A percentile compares a stretch with the other conserved stretches of the same genome.
Conservation (phyloP, 768 basidiomycete genomes). For the Amanita thiersii region DNA sequence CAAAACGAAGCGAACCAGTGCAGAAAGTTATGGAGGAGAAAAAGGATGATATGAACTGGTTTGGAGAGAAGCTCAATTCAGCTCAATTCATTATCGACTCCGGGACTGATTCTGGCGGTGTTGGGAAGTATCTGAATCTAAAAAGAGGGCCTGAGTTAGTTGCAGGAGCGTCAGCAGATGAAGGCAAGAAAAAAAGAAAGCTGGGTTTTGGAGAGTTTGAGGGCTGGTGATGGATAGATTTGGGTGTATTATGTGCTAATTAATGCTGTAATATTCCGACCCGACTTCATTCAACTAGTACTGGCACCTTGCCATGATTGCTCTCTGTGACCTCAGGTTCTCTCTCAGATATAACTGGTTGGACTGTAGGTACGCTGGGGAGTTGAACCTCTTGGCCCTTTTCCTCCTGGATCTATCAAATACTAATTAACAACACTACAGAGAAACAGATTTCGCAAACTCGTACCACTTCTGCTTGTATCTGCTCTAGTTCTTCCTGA, state of each 20-base stretch:
- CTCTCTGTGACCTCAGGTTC: background rate
- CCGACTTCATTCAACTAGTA: slow-evolving; percentile 5
- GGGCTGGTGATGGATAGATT: slow-evolving; percentile 46
- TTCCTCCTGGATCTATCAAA: slow-evolving; percentile 22
- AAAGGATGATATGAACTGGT: slow-evolving; percentile 77
- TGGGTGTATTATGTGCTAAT: slow-evolving; percentile 8
- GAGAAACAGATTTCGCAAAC: background rate
- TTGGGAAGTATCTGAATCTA: slow-evolving; percentile 74
- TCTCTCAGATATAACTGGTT: slow-evolving; percentile 21
- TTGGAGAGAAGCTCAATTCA: slow-evolving; percentile 76
- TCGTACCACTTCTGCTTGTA: slow-evolving; percentile 61
- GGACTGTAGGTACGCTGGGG: slow-evolving; percentile 45
- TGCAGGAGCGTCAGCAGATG: slow-evolving; percentile 22
- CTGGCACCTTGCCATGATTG: slow-evolving; percentile 1
- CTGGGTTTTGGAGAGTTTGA: slow-evolving; percentile 90
- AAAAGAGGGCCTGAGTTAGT: slow-evolving; percentile 34
- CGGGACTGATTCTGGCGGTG: slow-evolving; percentile 33
- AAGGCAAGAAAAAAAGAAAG: slow-evolving; percentile 72
- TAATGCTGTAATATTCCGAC: slow-evolving; percentile 2
- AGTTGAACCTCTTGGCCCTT: slow-evolving; percentile 26
- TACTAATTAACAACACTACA: slow-evolving; percentile 5
- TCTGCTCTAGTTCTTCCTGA: slow-evolving; percentile 64
- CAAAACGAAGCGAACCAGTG: slow-evolving; percentile 38
- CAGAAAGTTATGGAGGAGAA: slow-evolving; percentile 36
- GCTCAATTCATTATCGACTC: slow-evolving; percentile 21